Conservation (phyloP, 208 protist species). For the Trypanosoma lewisi region DNA sequence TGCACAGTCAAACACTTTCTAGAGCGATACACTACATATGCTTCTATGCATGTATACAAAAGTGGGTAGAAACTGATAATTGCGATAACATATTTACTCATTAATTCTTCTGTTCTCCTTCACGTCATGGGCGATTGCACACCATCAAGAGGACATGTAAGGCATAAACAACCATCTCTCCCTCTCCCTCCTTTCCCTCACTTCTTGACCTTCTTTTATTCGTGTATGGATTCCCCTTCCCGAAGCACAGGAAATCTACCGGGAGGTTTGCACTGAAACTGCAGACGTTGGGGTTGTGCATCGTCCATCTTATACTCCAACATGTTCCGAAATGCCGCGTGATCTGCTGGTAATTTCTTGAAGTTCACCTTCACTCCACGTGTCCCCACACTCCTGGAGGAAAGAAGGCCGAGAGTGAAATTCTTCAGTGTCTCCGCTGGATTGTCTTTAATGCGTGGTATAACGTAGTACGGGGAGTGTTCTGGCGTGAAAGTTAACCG, state of each 20-base stretch:
- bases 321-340: slow-evolving; percentile 32
- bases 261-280: slow-evolving; percentile 48
- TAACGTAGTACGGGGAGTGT: slow-evolving; percentile 3
- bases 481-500: neutral
- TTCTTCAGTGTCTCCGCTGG: neutral
- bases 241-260: slow-evolving; percentile 25
- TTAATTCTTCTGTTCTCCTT: no score
- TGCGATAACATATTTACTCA: no score
- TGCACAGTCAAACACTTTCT: no score
- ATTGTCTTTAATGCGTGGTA: slow-evolving; percentile 20
- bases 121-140: no score
- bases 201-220: slow-evolving; percentile 29
- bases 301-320: slow-evolving; percentile 20
- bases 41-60: no score
- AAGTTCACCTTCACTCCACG: slow-evolving; percentile 26
- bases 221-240: slow-evolving; percentile 27
- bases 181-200: neutral
- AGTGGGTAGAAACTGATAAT: no score
- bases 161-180: no score
- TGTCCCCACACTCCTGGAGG: neutral
- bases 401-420: slow-evolving; percentile 16
- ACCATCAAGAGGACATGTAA: no score
- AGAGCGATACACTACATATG: no score
- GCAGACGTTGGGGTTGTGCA: slow-evolving; percentile 13
- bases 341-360: slow-evolving; percentile 29